These are phyloP conservation scores for Naganishia sp. DNA, from an alignment of 1,284 basidiomycete genomes.

Conservation along the genomic window DNA sequence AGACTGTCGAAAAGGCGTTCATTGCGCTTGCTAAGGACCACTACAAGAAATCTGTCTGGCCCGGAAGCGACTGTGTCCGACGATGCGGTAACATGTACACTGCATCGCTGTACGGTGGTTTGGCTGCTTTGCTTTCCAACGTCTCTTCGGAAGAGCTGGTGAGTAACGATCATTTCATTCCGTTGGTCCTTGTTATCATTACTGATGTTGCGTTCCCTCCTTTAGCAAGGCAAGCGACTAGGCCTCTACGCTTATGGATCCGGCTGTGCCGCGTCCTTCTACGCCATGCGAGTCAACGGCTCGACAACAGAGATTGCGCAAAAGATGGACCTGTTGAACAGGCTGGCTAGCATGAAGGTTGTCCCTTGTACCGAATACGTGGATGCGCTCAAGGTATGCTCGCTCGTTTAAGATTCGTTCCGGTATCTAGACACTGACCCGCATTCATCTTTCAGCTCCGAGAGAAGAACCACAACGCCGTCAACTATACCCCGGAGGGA, in stretches of 20 bases:
- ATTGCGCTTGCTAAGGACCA: constrained; percentile 69
- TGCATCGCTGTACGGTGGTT: constrained; percentile 90
- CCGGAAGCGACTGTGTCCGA: constrained; percentile 77
- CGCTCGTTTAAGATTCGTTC: not conserved
- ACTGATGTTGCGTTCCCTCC: not conserved
- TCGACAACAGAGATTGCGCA: constrained; percentile 76
- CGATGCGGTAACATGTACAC: constrained; percentile 99
- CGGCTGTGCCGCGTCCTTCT: constrained; percentile 90
- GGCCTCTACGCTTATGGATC: constrained; percentile 93
- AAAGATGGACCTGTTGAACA: constrained; percentile 75
- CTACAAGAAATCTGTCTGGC: constrained; percentile 71
- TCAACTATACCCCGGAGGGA: constrained; percentile 81
- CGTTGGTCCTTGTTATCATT: not conserved
- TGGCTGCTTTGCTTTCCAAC: constrained; percentile 76
- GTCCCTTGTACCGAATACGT: constrained; percentile 86
- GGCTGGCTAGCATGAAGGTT: constrained; percentile 83
- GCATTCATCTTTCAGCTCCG: constrained; percentile 64
- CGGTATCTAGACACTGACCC: constrained; percentile 11
- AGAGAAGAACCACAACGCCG: constrained; percentile 94
- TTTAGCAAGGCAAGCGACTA: constrained; percentile 71
- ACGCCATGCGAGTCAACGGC: constrained; percentile 78
- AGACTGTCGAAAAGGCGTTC: constrained; percentile 93
- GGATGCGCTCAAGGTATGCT: constrained; percentile 67
- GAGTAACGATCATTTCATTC: constrained; percentile 25
- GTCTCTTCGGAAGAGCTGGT: constrained; percentile 66